Evolutionary conservation across 169 alveolate genomes (phyloP), one percentile per base, ranked within the genome.

Genomic region (Cryptosporidium tyzzeri): DNA sequence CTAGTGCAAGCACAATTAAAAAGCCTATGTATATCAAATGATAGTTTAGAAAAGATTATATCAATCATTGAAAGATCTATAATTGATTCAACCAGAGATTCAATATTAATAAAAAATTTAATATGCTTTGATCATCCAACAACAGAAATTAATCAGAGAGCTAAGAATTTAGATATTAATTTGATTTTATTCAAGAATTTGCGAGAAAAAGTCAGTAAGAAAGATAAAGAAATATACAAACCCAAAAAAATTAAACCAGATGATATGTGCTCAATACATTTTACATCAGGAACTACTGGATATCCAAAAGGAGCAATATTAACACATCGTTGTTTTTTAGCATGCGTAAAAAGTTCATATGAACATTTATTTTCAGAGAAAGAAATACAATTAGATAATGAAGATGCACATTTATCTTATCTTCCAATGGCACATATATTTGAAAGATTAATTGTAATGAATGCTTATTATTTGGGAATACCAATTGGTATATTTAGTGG

Each of bases 221-320:
- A 69, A 70, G 92, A 44, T 59, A 69, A 16, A 59, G 37, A 71
- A 8, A 55, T 69, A 9, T 70, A 58, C 44, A 55, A 58, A n/a
- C 93, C 93, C 3, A 92, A 93, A 5, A 85, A 86, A 50, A 75
- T 65, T 23, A 37, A 21, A 4, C 92, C 95, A 26, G 94, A 93
- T 31, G 91, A 92, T 18, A 59, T 92, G 53, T 92, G 84, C 73
- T 94, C 97, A 29, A 71, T 95, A 26, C 95, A 96, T 68, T 96
- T 94, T 85, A 95, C 98, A n/a, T 91, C 96, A 35, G 99, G 99
- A 16, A 97, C 99, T 21, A 97, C 99, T 31, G 98, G 98, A 21
- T 71, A 84, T 41, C 98, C 99, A 35, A 97, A 97, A 91, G 99
- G 98, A 7, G 98, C 96, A 5, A 86, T 96, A 91, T 71, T 95